phyloP scores from a whole-genome alignment of 2,329 filamentous ascomycete genomes.

The Fusarium cyanostomum region DNA sequence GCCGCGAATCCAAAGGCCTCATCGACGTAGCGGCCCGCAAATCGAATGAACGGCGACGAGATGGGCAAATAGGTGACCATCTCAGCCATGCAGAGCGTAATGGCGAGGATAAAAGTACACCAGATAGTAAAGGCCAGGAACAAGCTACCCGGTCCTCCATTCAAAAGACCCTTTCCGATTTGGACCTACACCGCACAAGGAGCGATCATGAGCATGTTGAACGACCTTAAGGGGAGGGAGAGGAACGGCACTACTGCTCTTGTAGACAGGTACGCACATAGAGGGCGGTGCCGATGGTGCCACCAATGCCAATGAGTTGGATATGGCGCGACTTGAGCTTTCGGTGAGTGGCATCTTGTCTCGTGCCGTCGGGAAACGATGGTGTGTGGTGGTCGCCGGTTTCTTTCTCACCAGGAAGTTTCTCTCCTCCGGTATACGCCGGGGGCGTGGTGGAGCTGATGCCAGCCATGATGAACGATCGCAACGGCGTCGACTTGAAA shows the following conservation, averaged over 20 bases:
- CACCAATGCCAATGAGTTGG: conserved; percentile 70
- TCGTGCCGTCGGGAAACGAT: neutral
- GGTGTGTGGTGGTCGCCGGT: neutral
- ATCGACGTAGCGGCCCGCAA: conserved; percentile 79
- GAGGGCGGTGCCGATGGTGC: conserved; percentile 70
- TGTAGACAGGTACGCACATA: conserved; percentile 53
- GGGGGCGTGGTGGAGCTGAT: conserved; percentile 36
- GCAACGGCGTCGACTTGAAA: neutral
- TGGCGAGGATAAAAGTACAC: conserved; percentile 68
- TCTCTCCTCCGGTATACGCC: conserved; percentile 41
- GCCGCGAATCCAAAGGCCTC: conserved; percentile 78
- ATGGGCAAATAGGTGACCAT: conserved; percentile 83
- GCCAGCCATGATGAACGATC: conserved; percentile 32
- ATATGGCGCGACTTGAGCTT: conserved; percentile 66
- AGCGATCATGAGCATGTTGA: conserved; percentile 23
- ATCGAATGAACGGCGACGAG: conserved; percentile 80
- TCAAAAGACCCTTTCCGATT: conserved; percentile 66
- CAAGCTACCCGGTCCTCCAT: conserved; percentile 67
- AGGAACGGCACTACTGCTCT: neutral
- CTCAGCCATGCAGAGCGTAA: conserved; percentile 73
- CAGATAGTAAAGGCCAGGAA: conserved; percentile 69
- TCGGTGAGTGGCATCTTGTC: conserved; percentile 54
- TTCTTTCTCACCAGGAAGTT: conserved; percentile 10
- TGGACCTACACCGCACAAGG: conserved; percentile 51
- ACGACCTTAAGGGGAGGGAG: neutral